phyloP scores from a whole-genome alignment of 2,329 filamentous ascomycete genomes.

The Parastagonospora avenae region DNA sequence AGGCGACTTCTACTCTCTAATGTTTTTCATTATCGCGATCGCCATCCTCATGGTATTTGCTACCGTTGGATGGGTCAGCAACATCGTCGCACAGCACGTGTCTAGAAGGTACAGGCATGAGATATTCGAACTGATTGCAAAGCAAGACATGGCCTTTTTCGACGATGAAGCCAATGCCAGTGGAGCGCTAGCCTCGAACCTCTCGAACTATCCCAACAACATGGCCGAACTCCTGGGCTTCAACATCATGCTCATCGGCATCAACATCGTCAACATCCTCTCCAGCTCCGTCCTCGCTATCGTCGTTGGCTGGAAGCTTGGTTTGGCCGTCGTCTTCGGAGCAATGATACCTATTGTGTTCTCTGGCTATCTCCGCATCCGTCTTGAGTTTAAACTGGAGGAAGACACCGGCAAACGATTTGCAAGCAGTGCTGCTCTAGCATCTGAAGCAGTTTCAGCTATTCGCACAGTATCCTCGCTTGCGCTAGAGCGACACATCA shows the following conservation, averaged over 20 bases:
- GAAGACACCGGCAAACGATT: conserved; percentile 73
- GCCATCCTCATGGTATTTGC: conserved; percentile 53
- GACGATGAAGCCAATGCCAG: conserved; percentile 88
- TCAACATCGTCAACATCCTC: conserved; percentile 79
- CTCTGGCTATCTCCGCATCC: conserved; percentile 80
- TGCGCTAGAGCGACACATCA: conserved; percentile 83
- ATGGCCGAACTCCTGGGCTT: conserved; percentile 85
- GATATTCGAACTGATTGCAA: conserved; percentile 85
- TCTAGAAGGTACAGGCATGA: conserved; percentile 44
- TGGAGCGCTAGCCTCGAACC: conserved; percentile 75
- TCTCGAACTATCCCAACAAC: conserved; percentile 76
- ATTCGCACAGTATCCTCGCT: conserved; percentile 93
- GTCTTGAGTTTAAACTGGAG: conserved; percentile 79
- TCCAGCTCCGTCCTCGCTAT: conserved; percentile 72
- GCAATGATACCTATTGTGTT: conserved; percentile 48
- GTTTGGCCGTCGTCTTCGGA: conserved; percentile 77
- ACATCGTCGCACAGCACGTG: conserved; percentile 50
- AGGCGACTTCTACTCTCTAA: conserved; percentile 59
- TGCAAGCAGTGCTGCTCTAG: conserved; percentile 69
- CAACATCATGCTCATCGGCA: conserved; percentile 84
- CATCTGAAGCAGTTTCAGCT: conserved; percentile 90
- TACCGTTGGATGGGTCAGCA: conserved; percentile 52
- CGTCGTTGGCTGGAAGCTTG: conserved; percentile 86
- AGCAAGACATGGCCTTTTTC: conserved; percentile 92
- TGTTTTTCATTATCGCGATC: conserved; percentile 62